phyloP scores from a whole-genome alignment of 768 basidiomycete species.

The Tricholoma terreum region DNA sequence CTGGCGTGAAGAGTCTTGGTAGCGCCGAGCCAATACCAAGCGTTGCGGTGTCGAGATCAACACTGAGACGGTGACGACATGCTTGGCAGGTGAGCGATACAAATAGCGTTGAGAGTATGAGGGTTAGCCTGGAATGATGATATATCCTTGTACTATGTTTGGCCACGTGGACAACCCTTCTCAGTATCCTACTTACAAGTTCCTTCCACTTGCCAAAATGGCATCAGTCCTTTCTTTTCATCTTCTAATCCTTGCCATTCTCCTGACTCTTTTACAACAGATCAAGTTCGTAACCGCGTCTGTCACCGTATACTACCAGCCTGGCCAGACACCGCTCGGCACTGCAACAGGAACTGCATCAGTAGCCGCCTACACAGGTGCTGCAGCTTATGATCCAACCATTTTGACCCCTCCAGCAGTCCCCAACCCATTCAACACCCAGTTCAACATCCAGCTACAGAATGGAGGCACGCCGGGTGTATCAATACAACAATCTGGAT shows the following conservation, averaged over 20 bases:
- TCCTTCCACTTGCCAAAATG: not conserved
- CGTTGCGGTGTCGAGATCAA: too few species aligned
- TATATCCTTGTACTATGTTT: too few species aligned
- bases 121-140: too few species aligned
- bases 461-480: conserved; percentile 29
- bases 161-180: too few species aligned
- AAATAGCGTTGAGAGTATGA: too few species aligned
- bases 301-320: conserved; percentile 36
- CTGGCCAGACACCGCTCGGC: conserved; percentile 26
- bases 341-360: conserved; percentile 29
- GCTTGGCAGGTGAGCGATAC: too few species aligned
- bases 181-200: too few species aligned
- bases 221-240: not conserved
- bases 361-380: conserved; percentile 43
- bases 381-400: conserved; percentile 52
- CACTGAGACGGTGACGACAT: too few species aligned
- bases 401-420: conserved; percentile 48
- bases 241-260: conserved; percentile 5
- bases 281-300: conserved; percentile 9
- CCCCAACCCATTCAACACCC: conserved; percentile 41
- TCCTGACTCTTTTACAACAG: conserved; percentile 3
- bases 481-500: conserved; percentile 35
- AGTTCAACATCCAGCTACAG: conserved; percentile 45
- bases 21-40: too few species aligned
- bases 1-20: too few species aligned